Evolutionary conservation across 495 filamentous ascomycete genomes (phyloP), one percentile per base, ranked within the genome.

Genomic region (Letharia lupina): DNA sequence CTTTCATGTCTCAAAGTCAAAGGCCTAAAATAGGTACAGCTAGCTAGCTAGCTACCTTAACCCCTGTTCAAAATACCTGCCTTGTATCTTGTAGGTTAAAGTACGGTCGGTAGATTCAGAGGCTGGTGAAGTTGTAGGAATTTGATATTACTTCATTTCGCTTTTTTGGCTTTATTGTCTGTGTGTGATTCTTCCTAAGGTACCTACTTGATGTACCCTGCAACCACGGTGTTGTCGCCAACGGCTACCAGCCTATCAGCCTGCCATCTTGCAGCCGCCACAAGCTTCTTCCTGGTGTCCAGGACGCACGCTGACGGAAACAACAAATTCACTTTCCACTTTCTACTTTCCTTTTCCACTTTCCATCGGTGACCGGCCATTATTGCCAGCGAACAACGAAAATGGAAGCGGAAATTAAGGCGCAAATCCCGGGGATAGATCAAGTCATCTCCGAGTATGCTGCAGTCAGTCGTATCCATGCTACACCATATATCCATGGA

Each of bases 401-500:
- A 23, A 98, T 98, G 94, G 93, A 98, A 78, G 81, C 88, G 70
- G 90, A 97, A 82, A 90, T 98, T 72, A 87, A 88, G 75, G 80
- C 89, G 41, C 86, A 89, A 70, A 86, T 98, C 65, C 93, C 94
- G 60, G 87, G 88, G 68, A 87, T 96, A 65, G 94, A 98, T 76
- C 90, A 87, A 56, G 84, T 96, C 65, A 80, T 98, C 62, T 91
- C 91, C 47, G 90, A 95, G 74, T 98, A 98, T 74, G 92, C 93
- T 31, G 89, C 91, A 68, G 81, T 82, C 76, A 70, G 79, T 75
- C 8, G 13, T 37, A 47, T 60, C 41, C 58, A 48, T 57, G 28
- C n/a, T 39, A 44, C 39, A 28, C 23, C 23, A 28, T 28, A 28
- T 28, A 28, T 28, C 23, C 23, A 7, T 10, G 37, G 33, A 15